phyloP scores from a whole-genome alignment of 768 basidiomycete species.

The Lactifluus piperatus region DNA sequence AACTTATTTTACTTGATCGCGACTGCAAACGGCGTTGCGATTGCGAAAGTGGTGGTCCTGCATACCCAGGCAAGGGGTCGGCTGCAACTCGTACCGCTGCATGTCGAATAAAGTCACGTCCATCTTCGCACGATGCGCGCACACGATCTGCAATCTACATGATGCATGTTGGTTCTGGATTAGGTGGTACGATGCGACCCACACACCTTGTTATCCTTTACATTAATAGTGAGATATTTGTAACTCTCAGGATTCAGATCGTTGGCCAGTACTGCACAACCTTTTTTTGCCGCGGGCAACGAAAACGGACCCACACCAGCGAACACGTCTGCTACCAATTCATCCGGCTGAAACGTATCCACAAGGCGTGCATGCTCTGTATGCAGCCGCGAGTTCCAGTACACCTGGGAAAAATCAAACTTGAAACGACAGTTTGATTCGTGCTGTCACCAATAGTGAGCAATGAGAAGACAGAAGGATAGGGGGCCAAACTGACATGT shows the following conservation, averaged over 20 bases:
- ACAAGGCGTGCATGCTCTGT: constrained; percentile 88
- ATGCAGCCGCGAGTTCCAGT: constrained; percentile 96
- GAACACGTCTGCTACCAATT: constrained; percentile 88
- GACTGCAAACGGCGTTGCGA: constrained; percentile 39
- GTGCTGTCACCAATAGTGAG: constrained; percentile 36
- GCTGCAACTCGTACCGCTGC: constrained; percentile 45
- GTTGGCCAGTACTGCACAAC: constrained; percentile 84
- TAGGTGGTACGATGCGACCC: neutral
- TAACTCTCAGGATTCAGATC: constrained; percentile 89
- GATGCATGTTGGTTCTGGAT: constrained; percentile 1
- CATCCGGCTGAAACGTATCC: constrained; percentile 55
- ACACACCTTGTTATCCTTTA: constrained; percentile 66
- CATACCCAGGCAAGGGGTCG: constrained; percentile 56
- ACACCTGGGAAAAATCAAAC: constrained; percentile 92
- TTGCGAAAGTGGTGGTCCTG: constrained; percentile 26
- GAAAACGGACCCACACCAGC: constrained; percentile 98
- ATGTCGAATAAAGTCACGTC: constrained; percentile 70
- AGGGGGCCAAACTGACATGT: constrained; percentile 48
- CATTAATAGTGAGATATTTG: constrained; percentile 68
- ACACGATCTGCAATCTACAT: constrained; percentile 62
- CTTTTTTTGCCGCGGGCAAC: constrained; percentile 86
- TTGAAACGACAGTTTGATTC: constrained; percentile 83
- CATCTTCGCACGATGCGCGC: constrained; percentile 73
- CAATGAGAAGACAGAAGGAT: neutral
- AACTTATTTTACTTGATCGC: constrained; percentile 20